Percentiles rank a stretch among this genome's conserved stretches.
phyloP scores from a whole-genome alignment of 495 filamentous ascomycete genomes.

The Hyaloscypha variabilis region DNA sequence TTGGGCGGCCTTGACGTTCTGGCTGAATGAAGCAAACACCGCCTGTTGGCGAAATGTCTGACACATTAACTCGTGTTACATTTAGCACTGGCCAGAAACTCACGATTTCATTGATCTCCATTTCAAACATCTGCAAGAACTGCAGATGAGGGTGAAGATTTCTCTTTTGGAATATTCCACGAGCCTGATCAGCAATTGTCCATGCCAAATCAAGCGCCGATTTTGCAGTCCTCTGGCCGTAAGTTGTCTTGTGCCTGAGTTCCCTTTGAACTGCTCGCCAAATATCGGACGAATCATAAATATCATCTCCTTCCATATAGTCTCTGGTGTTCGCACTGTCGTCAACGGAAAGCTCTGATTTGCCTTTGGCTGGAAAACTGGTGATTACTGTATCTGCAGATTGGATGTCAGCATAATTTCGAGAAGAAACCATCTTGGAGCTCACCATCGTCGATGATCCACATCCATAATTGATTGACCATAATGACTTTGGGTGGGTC shows the following conservation, averaged over 20 bases:
- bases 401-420: background rate
- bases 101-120: constrained; percentile 17
- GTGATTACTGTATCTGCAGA: background rate
- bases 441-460: constrained; percentile 1
- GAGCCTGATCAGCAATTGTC: constrained; percentile 10
- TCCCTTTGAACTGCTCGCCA: constrained; percentile 8
- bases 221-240: constrained; percentile 5
- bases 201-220: constrained; percentile 13
- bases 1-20: constrained; percentile 7
- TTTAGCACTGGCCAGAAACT: background rate
- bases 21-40: background rate
- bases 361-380: constrained; percentile 3
- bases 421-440: background rate
- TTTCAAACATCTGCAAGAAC: constrained; percentile 14
- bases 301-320: background rate
- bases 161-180: constrained; percentile 9
- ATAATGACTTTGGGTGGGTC: background rate
- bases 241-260: background rate
- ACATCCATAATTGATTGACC: constrained; percentile 4
- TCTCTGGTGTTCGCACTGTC: background rate
- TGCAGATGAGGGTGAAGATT: constrained; percentile 16
- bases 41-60: constrained; percentile 3
- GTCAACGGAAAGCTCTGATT: background rate
- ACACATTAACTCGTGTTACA: background rate
- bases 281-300: constrained; percentile 14